A percentile compares a stretch with the other conserved stretches of the same genome.
phyloP scores from a whole-genome alignment of 2,329 filamentous ascomycete species.

The Cordyceps militaris region DNA sequence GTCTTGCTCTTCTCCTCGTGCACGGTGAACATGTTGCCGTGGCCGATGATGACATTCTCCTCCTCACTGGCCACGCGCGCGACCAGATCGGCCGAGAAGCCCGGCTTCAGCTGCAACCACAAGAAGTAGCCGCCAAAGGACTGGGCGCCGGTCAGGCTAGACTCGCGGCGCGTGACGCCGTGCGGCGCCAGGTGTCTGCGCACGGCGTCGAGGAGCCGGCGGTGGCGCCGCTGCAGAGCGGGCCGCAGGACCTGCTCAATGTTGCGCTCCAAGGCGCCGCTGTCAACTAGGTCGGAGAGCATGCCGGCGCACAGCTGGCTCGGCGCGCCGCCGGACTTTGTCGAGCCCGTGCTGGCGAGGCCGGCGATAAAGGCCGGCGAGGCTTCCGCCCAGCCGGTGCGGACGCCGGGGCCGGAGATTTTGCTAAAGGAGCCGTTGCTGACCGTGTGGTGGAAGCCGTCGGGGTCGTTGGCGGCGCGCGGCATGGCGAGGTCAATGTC shows the following conservation, averaged over 20 bases:
- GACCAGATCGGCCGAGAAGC: constrained; percentile 45
- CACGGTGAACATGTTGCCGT: constrained; percentile 64
- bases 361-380: constrained; percentile 48
- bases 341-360: constrained; percentile 45
- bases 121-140: constrained; percentile 79
- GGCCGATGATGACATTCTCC: constrained; percentile 61
- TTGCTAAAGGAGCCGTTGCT: constrained; percentile 92
- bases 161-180: constrained; percentile 42
- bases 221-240: constrained; percentile 38
- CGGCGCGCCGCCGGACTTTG: constrained; percentile 51
- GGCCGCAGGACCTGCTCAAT: constrained; percentile 37
- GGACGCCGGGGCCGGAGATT: constrained; percentile 69
- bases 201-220: constrained; percentile 52
- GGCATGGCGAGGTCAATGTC: constrained; percentile 69
- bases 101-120: constrained; percentile 61
- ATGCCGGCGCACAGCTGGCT: constrained; percentile 47
- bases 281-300: constrained; percentile 40
- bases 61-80: constrained; percentile 50
- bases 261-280: constrained; percentile 37
- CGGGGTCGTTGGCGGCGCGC: constrained; percentile 37
- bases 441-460: constrained; percentile 66
- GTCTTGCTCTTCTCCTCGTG: constrained; percentile 45
- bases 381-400: constrained; percentile 84
- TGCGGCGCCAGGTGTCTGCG: constrained; percentile 52
- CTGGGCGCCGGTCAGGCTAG: constrained; percentile 32